Evolutionary conservation across 495 filamentous ascomycete species (phyloP), one percentile per base, ranked within the genome.

Genomic region (Lophiostoma macrostomum): DNA sequence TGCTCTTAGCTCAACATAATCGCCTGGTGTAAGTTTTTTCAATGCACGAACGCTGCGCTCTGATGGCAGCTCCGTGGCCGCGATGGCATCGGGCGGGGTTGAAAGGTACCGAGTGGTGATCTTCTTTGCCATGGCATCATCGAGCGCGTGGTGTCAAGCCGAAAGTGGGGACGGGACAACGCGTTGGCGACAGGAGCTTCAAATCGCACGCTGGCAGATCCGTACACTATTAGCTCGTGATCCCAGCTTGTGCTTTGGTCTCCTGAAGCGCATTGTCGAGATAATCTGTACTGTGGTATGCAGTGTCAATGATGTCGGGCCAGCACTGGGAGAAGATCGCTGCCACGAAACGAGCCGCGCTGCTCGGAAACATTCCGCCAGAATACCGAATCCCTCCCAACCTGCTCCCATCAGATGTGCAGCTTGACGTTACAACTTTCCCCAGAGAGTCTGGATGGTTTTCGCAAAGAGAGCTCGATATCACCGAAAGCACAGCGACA

Each of bases 351-450:
- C 66, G 71, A 25, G 61, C 55, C 25, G 56, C 60, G 6, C 47
- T 75, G 10, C 25, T 44, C n/a, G 51, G 57, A 29, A 66, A 67
- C 0, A 72, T 75, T 19, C 72, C 73, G 1, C 39, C 62, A 16
- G 69, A 73, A 30, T 75, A 65, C 64, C 65, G 57, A 53, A 64
- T 75, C 19, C 73, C 70, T n/a, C 50, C n/a, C 23, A 38, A 66
- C 32, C 61, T 73, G 20, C 58, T 71, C 4, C 71, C 72, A 8
- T 63, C 67, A n/a, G 56, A 61, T 2, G 54, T 60, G 20, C 68
- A 74, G 57, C 61, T 67, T 23, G 66, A 72, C 43, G 68, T 75
- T 6, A 67, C 65, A n/a, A 45, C 36, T n/a, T 75, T 67, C 38
- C 71, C 72, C 1, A 58, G 60, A 46, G 56, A 53, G 12, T 71